A percentile compares a stretch with the other conserved stretches of the same genome.
These are phyloP conservation scores for Phialemoniopsis sp. DNA, from an alignment of 2,329 filamentous ascomycete species.

Conservation along the genomic window DNA sequence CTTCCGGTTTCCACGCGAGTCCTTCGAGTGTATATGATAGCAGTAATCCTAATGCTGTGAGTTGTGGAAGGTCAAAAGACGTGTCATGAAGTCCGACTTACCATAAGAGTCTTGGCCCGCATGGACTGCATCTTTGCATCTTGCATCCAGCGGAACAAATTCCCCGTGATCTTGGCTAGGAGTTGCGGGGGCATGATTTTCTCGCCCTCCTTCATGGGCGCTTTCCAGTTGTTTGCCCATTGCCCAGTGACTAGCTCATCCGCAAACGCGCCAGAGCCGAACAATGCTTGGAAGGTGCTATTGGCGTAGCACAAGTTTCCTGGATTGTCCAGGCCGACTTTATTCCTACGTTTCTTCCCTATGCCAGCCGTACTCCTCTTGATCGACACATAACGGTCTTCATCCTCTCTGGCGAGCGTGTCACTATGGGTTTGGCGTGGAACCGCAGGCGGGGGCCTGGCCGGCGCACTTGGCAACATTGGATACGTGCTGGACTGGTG, in stretches of 20 bases:
- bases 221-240: constrained; percentile 62
- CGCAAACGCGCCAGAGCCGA: constrained; percentile 67
- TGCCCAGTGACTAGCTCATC: constrained; percentile 55
- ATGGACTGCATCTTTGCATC: constrained; percentile 45
- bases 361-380: constrained; percentile 30
- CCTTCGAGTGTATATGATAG: constrained; percentile 52
- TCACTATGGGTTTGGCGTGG: constrained; percentile 77
- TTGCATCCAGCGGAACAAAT: constrained; percentile 54
- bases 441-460: constrained; percentile 64
- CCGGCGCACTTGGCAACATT: constrained; percentile 53
- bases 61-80: constrained; percentile 6
- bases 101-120: constrained; percentile 53
- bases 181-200: constrained; percentile 50
- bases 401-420: constrained; percentile 41
- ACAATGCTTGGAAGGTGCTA: constrained; percentile 79
- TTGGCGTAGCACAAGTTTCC: constrained; percentile 89
- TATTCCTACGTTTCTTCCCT: constrained; percentile 30
- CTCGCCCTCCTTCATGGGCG: constrained; percentile 60
- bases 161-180: constrained; percentile 55
- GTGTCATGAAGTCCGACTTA: constrained; percentile 29
- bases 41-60: constrained; percentile 50
- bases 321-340: constrained; percentile 72
- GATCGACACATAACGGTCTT: constrained; percentile 30
- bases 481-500: constrained; percentile 27
- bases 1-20: constrained; percentile 16